Conservation (phyloP, 345 rosid species). For the Citrus inodora region DNA sequence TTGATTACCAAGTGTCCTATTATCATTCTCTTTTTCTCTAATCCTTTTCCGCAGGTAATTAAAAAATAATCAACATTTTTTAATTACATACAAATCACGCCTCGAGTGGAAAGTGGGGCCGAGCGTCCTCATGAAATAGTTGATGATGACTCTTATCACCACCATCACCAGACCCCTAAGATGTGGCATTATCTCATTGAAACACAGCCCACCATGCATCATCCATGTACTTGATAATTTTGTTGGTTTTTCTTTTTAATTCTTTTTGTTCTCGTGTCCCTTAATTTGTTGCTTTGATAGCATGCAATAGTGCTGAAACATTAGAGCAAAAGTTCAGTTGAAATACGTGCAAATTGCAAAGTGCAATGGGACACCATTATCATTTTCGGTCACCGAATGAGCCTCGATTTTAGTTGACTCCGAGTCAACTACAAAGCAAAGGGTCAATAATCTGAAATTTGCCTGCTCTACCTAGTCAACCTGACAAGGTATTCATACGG, state of each 20-base stretch:
- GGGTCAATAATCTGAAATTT: no score
- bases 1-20: no score
- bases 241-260: not conserved
- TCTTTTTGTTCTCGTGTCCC: not conserved
- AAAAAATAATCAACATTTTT: no score
- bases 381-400: not conserved
- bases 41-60: no score
- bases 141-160: constrained; percentile 22
- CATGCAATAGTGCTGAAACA: no score
- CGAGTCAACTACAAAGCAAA: not conserved
- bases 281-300: no score
- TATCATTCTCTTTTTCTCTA: no score
- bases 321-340: not conserved
- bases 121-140: not conserved
- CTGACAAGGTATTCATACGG: no score
- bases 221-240: not conserved
- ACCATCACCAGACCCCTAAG: not conserved
- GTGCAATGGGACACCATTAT: not conserved
- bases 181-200: not conserved
- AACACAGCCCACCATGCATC: not conserved
- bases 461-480: no score
- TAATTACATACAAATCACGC: not conserved
- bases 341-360: not conserved
- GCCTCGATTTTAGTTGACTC: not conserved
- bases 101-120: not conserved